These are phyloP conservation scores for Aspergillus ochraceoroseus DNA, from an alignment of 2,329 filamentous ascomycete species.

Conservation along the genomic window DNA sequence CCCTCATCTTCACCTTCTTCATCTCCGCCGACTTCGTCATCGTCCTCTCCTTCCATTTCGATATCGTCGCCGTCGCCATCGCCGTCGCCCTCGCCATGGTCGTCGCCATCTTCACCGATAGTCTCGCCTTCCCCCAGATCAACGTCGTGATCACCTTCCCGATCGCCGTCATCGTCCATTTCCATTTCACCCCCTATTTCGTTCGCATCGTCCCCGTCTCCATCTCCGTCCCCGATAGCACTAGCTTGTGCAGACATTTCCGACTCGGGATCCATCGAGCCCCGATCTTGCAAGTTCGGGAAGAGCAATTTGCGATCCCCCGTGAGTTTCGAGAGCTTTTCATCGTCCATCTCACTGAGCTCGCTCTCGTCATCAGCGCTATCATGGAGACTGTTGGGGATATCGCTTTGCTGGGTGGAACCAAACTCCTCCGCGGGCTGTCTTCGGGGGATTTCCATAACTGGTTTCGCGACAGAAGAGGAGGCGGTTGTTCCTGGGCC, in stretches of 20 bases:
- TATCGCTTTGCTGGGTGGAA: slow-evolving; percentile 46
- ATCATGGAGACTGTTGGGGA: slow-evolving; percentile 58
- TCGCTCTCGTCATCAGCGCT: slow-evolving; percentile 66
- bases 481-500: slow-evolving; percentile 21
- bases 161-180: slow-evolving; percentile 11
- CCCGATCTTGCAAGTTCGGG: slow-evolving; percentile 24
- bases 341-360: slow-evolving; percentile 56
- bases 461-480: slow-evolving; percentile 40
- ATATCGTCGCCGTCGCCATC: slow-evolving; percentile 17
- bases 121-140: slow-evolving; percentile 12
- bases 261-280: slow-evolving; percentile 24
- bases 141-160: too few relatives aligned
- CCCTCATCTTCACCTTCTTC: slow-evolving; percentile 18
- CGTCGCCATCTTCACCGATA: slow-evolving; percentile 20
- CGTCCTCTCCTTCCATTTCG: slow-evolving; percentile 11
- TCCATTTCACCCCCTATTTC: slow-evolving; percentile 17
- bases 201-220: slow-evolving; percentile 21
- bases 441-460: slow-evolving; percentile 1
- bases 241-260: slow-evolving; percentile 24
- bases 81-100: slow-evolving; percentile 11
- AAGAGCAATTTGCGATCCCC: slow-evolving; percentile 24
- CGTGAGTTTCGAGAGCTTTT: slow-evolving; percentile 29
- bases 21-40: slow-evolving; percentile 19
- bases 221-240: slow-evolving; percentile 22
- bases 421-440: slow-evolving; percentile 44